These are phyloP conservation scores for Malus hybrid DNA, from an alignment of 331 rosid species.

Conservation along the genomic window DNA sequence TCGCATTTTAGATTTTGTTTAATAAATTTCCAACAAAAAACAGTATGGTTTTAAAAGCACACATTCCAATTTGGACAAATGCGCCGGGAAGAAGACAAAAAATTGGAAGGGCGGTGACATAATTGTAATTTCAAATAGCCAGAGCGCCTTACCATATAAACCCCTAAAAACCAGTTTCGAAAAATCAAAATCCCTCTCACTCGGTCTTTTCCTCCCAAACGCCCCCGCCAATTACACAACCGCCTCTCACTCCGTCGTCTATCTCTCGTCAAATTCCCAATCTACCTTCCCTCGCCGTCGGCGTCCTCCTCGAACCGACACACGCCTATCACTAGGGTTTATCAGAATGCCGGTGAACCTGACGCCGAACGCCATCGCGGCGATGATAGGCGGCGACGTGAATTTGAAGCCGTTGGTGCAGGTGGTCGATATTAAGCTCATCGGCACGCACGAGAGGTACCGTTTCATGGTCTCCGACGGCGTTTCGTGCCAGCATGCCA, in stretches of 20 bases:
- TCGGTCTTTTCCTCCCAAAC: not conserved
- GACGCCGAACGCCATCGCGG: slow-evolving; percentile 67
- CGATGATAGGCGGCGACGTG: slow-evolving; percentile 58
- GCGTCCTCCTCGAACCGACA: not conserved
- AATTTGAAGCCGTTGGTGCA: slow-evolving; percentile 81
- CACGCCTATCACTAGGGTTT: slow-evolving; percentile 9
- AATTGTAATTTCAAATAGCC: no score
- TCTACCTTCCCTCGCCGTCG: not conserved
- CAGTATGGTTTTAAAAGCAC: no score
- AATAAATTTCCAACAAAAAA: no score
- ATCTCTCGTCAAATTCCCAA: not conserved
- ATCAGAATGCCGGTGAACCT: slow-evolving; percentile 67
- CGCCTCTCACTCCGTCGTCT: not conserved
- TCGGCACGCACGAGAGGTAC: slow-evolving; percentile 60
- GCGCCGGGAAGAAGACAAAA: not conserved
- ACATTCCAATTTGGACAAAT: no score
- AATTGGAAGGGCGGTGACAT: not conserved
- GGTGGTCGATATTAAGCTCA: slow-evolving; percentile 51
- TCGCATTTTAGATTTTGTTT: no score
- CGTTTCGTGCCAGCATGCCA: slow-evolving; percentile 53
- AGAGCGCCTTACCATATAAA: no score
- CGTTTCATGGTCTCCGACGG: slow-evolving; percentile 69
- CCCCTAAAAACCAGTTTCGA: not conserved
- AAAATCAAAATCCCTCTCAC: not conserved
- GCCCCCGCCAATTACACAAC: slow-evolving; percentile 2